phyloP scores from a whole-genome alignment of 306 rosid species.

The Casuarina cunninghamiana region DNA sequence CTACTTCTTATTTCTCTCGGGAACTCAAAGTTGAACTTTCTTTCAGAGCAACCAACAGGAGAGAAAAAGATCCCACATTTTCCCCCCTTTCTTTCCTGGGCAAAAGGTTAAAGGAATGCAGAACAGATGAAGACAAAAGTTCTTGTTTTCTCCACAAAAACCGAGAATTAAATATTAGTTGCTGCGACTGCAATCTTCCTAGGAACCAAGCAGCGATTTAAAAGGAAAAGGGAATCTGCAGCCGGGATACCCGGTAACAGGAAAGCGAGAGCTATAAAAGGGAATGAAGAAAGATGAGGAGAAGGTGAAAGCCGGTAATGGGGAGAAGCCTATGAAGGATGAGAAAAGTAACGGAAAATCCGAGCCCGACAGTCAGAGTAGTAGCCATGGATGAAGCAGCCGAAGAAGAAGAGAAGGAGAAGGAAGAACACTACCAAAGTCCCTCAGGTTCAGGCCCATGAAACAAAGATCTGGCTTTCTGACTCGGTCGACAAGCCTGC shows the following conservation, averaged over 20 bases:
- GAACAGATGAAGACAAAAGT: not conserved
- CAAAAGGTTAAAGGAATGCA: not conserved
- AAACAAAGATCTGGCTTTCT: conserved; percentile 25
- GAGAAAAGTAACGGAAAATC: conserved; percentile 33
- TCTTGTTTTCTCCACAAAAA: not conserved
- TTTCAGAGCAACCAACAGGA: not conserved
- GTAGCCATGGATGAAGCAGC: conserved; percentile 47
- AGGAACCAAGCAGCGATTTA: conserved; percentile 15
- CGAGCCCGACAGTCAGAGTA: conserved; percentile 15
- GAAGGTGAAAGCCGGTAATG: conserved; percentile 74
- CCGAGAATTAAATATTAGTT: not conserved
- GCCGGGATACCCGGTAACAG: conserved; percentile 29
- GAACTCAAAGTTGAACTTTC: conserved; percentile 7
- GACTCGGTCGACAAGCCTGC: not conserved
- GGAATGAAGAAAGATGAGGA: conserved; percentile 84
- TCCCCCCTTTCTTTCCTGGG: not conserved
- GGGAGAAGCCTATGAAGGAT: conserved; percentile 57
- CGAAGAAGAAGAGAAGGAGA: conserved; percentile 20
- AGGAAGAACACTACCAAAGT: not conserved
- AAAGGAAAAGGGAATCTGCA: not conserved
- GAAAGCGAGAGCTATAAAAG: conserved; percentile 53
- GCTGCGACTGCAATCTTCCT: not conserved
- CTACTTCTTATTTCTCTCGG: conserved; percentile 2
- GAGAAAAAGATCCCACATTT: not conserved
- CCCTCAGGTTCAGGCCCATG: conserved; percentile 59